These are phyloP conservation scores for Botrytis aclada DNA, from an alignment of 2,329 filamentous ascomycete species.

Conservation along the genomic window DNA sequence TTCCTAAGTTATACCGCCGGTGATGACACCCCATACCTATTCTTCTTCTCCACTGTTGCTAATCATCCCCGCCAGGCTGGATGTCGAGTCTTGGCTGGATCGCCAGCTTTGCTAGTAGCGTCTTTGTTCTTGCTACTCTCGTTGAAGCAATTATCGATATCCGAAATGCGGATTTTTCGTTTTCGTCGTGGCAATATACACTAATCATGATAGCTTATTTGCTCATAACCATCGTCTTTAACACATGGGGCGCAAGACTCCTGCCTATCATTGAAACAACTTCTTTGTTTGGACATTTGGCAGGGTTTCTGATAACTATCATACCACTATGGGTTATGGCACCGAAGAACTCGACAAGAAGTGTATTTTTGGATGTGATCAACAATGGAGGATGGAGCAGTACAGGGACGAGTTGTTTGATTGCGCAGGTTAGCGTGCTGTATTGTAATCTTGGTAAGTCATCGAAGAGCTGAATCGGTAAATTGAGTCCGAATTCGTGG, in stretches of 20 bases:
- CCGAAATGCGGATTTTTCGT: constrained; percentile 39
- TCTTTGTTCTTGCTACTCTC: constrained; percentile 45
- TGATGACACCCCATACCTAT: constrained; percentile 5
- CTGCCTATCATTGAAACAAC: constrained; percentile 45
- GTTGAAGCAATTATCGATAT: constrained; percentile 43
- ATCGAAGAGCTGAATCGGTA: not conserved
- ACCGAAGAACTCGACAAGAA: constrained; percentile 30
- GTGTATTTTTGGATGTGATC: constrained; percentile 37
- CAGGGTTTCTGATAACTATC: constrained; percentile 45
- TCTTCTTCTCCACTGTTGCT: not conserved
- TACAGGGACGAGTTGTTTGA: constrained; percentile 38
- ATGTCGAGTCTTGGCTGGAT: constrained; percentile 48
- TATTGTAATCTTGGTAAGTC: constrained; percentile 36
- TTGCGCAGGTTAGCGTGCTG: constrained; percentile 38
- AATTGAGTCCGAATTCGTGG: not conserved
- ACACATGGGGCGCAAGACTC: constrained; percentile 42
- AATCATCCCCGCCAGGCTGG: constrained; percentile 41
- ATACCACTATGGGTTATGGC: constrained; percentile 40
- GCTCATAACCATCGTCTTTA: constrained; percentile 43
- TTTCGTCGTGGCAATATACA: constrained; percentile 44
- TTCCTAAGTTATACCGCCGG: constrained; percentile 53
- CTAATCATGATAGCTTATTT: constrained; percentile 45
- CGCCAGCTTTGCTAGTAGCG: constrained; percentile 41
- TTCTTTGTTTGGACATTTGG: constrained; percentile 45
- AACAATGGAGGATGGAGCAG: constrained; percentile 39